These are phyloP conservation scores for Hypoxylon trugodes DNA, from an alignment of 495 filamentous ascomycete genomes.

Conservation along the genomic window DNA sequence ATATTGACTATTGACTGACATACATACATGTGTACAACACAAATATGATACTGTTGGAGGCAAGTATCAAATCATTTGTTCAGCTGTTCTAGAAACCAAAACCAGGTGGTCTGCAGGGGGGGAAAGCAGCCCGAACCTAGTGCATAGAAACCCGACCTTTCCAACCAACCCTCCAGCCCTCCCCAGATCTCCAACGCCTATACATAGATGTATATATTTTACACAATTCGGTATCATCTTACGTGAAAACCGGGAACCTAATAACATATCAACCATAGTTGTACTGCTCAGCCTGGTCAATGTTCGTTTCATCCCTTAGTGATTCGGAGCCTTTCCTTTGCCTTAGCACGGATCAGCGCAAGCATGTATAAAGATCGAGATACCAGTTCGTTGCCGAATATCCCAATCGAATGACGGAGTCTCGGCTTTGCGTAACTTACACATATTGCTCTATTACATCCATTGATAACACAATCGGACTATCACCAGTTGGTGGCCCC, in stretches of 20 bases:
- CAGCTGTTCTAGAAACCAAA: conserved; percentile 4
- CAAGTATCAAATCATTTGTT: conserved; percentile 16
- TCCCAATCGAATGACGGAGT: no score
- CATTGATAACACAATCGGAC: no score
- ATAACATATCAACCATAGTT: no score
- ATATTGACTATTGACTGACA: no score
- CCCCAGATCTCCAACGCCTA: conserved; percentile 34
- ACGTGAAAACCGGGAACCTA: not conserved
- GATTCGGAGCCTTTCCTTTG: conserved; percentile 1
- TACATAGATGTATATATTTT: not conserved
- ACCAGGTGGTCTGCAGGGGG: conserved; percentile 17
- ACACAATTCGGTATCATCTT: not conserved
- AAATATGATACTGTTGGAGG: conserved; percentile 14
- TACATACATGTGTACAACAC: not conserved
- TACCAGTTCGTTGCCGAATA: no score
- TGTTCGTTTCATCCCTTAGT: conserved; percentile 15
- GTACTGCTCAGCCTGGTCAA: not conserved
- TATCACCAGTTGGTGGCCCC: no score
- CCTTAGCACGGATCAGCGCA: conserved; percentile 9
- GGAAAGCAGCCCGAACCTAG: conserved; percentile 23
- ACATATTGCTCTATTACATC: no score
- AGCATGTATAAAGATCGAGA: no score
- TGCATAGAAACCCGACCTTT: conserved; percentile 28
- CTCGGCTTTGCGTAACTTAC: no score
- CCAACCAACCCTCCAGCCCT: conserved; percentile 30